Evolutionary conservation across 495 filamentous ascomycete species (phyloP).

Genomic region (Hamigera avellanea): DNA sequence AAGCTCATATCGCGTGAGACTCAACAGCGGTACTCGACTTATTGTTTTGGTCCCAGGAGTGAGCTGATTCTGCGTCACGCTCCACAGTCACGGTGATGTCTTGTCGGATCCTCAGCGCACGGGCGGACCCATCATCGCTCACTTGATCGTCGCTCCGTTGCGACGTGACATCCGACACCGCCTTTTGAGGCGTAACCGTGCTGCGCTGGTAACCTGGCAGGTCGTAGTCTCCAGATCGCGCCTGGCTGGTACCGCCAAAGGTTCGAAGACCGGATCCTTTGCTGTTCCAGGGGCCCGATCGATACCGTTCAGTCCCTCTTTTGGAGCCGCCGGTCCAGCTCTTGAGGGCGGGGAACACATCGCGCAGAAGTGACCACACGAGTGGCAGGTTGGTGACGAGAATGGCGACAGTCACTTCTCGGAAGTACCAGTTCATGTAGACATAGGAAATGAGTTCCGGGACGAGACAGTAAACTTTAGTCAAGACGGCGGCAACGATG

Average conservation of each 20-base stretch:
- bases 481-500: slow-evolving; percentile 52
- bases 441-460: slow-evolving; percentile 33
- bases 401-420: slow-evolving; percentile 55
- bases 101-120: slow-evolving; percentile 32
- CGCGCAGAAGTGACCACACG: slow-evolving; percentile 50
- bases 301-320: slow-evolving; percentile 25
- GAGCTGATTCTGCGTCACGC: slow-evolving; percentile 10
- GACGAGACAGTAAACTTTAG: slow-evolving; percentile 57
- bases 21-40: too few species aligned
- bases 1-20: too few species aligned
- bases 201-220: slow-evolving; percentile 24
- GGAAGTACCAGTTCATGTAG: slow-evolving; percentile 62
- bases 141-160: slow-evolving; percentile 17
- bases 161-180: slow-evolving; percentile 21
- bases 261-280: slow-evolving; percentile 20
- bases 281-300: slow-evolving; percentile 25
- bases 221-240: slow-evolving; percentile 21
- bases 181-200: slow-evolving; percentile 18
- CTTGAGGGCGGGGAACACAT: slow-evolving; percentile 42
- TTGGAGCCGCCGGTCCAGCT: slow-evolving; percentile 36
- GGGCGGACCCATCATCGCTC: slow-evolving; percentile 31
- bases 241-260: slow-evolving; percentile 22
- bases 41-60: too few species aligned
- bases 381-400: slow-evolving; percentile 56
- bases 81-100: slow-evolving; percentile 36